A percentile compares a stretch with the other conserved stretches of the same genome.
phyloP scores from a whole-genome alignment of 345 rosid genomes.

The Firmiana major region DNA sequence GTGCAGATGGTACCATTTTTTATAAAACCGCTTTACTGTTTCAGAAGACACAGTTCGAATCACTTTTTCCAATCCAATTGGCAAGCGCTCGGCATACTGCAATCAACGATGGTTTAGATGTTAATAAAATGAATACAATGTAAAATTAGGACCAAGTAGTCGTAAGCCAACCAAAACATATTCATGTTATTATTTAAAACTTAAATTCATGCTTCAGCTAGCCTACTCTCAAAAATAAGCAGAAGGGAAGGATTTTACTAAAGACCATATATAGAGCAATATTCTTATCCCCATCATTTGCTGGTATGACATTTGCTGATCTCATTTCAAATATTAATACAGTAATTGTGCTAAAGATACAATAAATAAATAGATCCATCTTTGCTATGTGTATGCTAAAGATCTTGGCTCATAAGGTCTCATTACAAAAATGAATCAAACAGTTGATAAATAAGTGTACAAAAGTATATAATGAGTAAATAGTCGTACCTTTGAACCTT shows the following conservation, averaged over 20 bases:
- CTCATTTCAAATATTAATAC: no score
- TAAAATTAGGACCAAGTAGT: background rate
- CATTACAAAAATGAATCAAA: background rate
- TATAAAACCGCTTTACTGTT: constrained; percentile 67
- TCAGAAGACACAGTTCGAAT: constrained; percentile 76
- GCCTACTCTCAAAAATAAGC: background rate
- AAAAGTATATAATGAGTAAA: background rate
- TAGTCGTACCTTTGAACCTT: constrained; percentile 73
- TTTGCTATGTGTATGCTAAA: background rate
- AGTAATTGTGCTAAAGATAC: background rate
- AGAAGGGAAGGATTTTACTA: background rate
- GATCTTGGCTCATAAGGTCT: background rate
- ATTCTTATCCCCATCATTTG: background rate
- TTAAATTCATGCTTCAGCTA: background rate
- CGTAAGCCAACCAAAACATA: background rate
- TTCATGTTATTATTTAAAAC: background rate
- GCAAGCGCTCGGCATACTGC: constrained; percentile 94
- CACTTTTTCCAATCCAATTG: constrained; percentile 89
- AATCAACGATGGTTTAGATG: constrained; percentile 6
- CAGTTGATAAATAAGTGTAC: background rate
- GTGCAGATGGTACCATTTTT: constrained; percentile 76
- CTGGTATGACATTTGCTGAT: background rate
- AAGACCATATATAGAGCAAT: background rate
- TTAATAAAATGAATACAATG: background rate
- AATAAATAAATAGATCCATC: background rate